Conservation (phyloP, 78 protist species). For the Pigoraptor vietnamica region DNA sequence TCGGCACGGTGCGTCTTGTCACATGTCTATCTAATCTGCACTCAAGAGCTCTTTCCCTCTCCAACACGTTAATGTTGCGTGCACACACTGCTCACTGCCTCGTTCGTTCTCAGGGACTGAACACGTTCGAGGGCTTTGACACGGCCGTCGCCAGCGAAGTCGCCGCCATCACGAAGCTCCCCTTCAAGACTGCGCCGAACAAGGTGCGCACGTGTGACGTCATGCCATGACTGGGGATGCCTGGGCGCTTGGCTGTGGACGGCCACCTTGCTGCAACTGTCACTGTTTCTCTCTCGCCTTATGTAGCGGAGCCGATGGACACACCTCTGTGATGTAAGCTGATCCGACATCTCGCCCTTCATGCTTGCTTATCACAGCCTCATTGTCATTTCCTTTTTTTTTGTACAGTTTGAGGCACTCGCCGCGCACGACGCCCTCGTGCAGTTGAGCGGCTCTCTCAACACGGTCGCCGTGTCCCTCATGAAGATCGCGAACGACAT, state of each 20-base stretch:
- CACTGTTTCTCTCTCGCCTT: background rate
- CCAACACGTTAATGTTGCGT: too few relatives aligned
- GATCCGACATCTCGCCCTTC: too few relatives aligned
- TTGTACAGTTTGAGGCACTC: slow-evolving; percentile 86
- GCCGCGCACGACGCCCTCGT: slow-evolving; percentile 89
- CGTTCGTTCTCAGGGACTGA: slow-evolving; percentile 74
- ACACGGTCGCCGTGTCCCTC: slow-evolving; percentile 70
- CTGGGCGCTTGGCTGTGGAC: too few relatives aligned
- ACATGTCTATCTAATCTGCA: too few relatives aligned
- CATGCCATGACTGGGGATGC: background rate
- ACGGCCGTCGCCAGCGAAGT: slow-evolving; percentile 53
- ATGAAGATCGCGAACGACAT: slow-evolving; percentile 93
- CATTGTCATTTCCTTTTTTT: too few relatives aligned
- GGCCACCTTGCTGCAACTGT: too few relatives aligned
- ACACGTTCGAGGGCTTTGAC: slow-evolving; percentile 77
- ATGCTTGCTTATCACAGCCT: too few relatives aligned
- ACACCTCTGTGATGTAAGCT: too few relatives aligned
- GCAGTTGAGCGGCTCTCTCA: slow-evolving; percentile 70
- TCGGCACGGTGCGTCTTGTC: slow-evolving; percentile 80
- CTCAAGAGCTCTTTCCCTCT: too few relatives aligned
- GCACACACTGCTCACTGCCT: too few relatives aligned
- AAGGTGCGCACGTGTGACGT: slow-evolving; percentile 38
- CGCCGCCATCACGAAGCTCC: slow-evolving; percentile 63
- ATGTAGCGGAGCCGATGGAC: background rate
- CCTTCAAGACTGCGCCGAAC: slow-evolving; percentile 80